A percentile compares a stretch with the other conserved stretches of the same genome.
Conservation (phyloP, 805 yeast genomes). For the Kazachstania psychrophila region DNA sequence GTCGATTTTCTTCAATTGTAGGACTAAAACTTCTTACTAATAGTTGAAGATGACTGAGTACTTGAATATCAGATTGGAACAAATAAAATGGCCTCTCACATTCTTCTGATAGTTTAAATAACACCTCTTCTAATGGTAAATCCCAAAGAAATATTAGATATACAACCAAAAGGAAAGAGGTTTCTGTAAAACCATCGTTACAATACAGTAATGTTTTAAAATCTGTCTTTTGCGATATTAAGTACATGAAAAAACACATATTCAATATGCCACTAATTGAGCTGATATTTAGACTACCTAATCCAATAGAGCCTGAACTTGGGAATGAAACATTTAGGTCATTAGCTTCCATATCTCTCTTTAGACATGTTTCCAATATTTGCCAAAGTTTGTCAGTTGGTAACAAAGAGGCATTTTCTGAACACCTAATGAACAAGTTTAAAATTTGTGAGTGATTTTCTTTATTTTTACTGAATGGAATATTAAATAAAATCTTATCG, state of each 20-base stretch:
- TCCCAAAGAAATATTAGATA: conserved; percentile 64
- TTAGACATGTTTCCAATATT: conserved; percentile 11
- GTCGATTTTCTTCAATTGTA: conserved; percentile 11
- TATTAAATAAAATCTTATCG: conserved; percentile 33
- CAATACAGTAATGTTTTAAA: conserved; percentile 57
- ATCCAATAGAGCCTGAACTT: conserved; percentile 72
- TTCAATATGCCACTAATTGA: conserved; percentile 64
- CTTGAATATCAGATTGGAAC: conserved; percentile 63
- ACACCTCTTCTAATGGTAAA: conserved; percentile 51
- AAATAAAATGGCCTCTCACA: conserved; percentile 76
- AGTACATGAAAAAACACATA: conserved; percentile 42
- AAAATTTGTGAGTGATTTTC: neutral
- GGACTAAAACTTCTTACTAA: conserved; percentile 58
- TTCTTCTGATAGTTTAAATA: conserved; percentile 50
- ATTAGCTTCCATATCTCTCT: conserved; percentile 2
- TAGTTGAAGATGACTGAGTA: conserved; percentile 56
- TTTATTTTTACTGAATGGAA: conserved; percentile 49
- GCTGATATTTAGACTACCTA: conserved; percentile 61
- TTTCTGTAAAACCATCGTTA: conserved; percentile 88
- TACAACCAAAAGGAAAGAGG: conserved; percentile 64
- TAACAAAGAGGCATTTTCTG: conserved; percentile 51
- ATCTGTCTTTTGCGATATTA: conserved; percentile 11
- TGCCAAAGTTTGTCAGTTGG: conserved; percentile 26
- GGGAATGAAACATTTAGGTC: conserved; percentile 52
- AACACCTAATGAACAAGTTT: conserved; percentile 38